Evolutionary conservation across 2,329 filamentous ascomycete genomes (phyloP).

Genomic region (Fusarium lateritium): DNA sequence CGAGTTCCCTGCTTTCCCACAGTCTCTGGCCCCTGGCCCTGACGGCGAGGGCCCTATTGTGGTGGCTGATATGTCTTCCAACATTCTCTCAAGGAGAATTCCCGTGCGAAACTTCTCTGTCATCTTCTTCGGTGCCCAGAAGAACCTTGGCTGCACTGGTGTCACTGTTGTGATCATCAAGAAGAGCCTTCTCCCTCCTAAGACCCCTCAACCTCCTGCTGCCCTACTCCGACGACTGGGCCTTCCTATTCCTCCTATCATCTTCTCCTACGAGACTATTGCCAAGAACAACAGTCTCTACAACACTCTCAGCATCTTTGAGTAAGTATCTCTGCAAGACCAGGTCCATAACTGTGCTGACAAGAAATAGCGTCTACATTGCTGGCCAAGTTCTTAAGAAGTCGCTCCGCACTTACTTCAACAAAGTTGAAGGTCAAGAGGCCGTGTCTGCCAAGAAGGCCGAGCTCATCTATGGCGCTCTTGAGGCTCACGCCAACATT

Average conservation of each 20-base stretch:
- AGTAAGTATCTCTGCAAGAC: conserved; percentile 59
- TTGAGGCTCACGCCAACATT: conserved; percentile 80
- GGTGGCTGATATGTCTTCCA: conserved; percentile 93
- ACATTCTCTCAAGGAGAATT: conserved; percentile 87
- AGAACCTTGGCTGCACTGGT: conserved; percentile 90
- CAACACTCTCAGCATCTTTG: conserved; percentile 96
- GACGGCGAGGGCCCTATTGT: conserved; percentile 80
- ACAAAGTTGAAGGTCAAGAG: conserved; percentile 84
- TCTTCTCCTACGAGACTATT: conserved; percentile 87
- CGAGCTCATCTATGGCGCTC: conserved; percentile 78
- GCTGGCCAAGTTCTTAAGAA: conserved; percentile 89
- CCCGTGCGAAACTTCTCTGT: conserved; percentile 84
- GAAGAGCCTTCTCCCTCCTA: conserved; percentile 82
- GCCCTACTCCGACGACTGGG: conserved; percentile 80
- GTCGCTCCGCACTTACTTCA: conserved; percentile 74
- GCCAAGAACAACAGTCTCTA: conserved; percentile 96
- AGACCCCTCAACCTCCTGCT: conserved; percentile 74
- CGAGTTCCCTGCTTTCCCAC: conserved; percentile 84
- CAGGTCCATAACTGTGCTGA: conserved; percentile 18
- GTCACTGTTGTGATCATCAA: conserved; percentile 89
- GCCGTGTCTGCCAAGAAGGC: conserved; percentile 82
- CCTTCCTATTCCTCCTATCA: conserved; percentile 82
- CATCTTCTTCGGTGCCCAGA: conserved; percentile 95
- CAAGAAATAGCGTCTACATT: conserved; percentile 78
- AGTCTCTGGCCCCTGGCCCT: conserved; percentile 69